Base-by-base conservation (phyloP, 345 rosid species). In the Ricinus communis region DNA sequence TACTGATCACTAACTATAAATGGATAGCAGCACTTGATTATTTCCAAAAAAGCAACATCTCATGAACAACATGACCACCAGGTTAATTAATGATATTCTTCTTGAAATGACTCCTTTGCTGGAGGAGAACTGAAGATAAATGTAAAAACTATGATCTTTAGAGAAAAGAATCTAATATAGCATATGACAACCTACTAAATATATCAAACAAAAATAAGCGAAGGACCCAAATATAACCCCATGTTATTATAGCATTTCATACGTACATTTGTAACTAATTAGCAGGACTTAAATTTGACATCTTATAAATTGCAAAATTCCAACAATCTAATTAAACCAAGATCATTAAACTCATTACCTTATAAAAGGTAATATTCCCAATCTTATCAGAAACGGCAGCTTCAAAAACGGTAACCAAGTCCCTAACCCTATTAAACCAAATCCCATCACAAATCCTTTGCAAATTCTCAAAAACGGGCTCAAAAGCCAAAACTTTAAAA, bases 371-470 rank as follows among this genome's bases (percentile, higher is more conserved):
- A 72, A 88, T 94, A 70, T 91, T 87, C 8, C 96, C 98, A 46
- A 74, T 78, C 70, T 72, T 76, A 74, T 94, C 98, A 27, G 98
- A 94, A 3, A 85, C 97, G 28, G 87, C 98, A 1, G 97, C 97
- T 68, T 87, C 91, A 80, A 88, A 94, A 59, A 94, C 85, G n/a
- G 95, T 89, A 30, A 94, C 86, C 80, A 90, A 72, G 61, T 83
- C 81, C 61, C 84, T 86, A 77, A 83, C 81, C 65, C 97, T 83
- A 70, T 95, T 95, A 66, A 95, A 87, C 96, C 97, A 95, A 83
- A 91, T 70, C 41, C 99, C 99, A 80, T 95, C 97, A 80, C 99
- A 95, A 51, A 95, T 88, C 86, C 98, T 86, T 80, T 90, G 98
- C 77, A 92, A 74, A 75, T 95, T 92, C 87, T 95, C 99, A 28